phyloP scores from a whole-genome alignment of 805 yeast genomes.

The Yamadazyma nakazawae region DNA sequence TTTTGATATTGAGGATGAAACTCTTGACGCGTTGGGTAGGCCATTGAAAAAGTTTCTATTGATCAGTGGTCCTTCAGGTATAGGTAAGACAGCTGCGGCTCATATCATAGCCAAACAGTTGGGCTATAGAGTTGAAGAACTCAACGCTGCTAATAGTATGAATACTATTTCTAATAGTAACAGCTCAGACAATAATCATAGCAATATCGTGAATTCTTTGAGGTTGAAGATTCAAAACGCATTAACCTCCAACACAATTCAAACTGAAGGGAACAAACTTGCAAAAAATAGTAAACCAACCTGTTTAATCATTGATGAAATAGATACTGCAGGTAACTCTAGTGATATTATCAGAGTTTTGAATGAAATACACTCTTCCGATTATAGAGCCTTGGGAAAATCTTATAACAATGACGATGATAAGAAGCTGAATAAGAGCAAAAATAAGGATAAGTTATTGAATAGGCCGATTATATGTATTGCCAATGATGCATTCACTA shows the following conservation, averaged over 20 bases:
- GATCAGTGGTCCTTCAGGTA: slow-evolving; percentile 90
- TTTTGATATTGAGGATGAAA: slow-evolving; percentile 5
- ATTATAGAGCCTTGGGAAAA: slow-evolving; percentile 44
- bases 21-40: slow-evolving; percentile 30
- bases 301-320: slow-evolving; percentile 83
- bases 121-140: slow-evolving; percentile 76
- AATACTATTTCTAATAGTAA: slow-evolving; percentile 27
- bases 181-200: slow-evolving; percentile 7
- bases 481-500: slow-evolving; percentile 81
- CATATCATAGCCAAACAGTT: slow-evolving; percentile 80
- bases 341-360: slow-evolving; percentile 36
- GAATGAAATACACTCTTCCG: slow-evolving; percentile 64
- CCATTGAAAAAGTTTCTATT: slow-evolving; percentile 58
- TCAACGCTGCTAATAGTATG: slow-evolving; percentile 65
- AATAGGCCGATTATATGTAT: slow-evolving; percentile 86
- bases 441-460: slow-evolving; percentile 39
- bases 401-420: slow-evolving; percentile 3
- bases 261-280: slow-evolving; percentile 48
- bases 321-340: slow-evolving; percentile 52
- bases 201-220: slow-evolving; percentile 28
- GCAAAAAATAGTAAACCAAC: slow-evolving; percentile 49
- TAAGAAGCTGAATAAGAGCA: slow-evolving; percentile 14
- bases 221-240: slow-evolving; percentile 49
- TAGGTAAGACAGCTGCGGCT: slow-evolving; percentile 87
- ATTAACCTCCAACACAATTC: slow-evolving; percentile 52